Evolutionary conservation across 495 filamentous ascomycete species (phyloP), one percentile per base, ranked within the genome.

Genomic region (Daldinia decipiens): DNA sequence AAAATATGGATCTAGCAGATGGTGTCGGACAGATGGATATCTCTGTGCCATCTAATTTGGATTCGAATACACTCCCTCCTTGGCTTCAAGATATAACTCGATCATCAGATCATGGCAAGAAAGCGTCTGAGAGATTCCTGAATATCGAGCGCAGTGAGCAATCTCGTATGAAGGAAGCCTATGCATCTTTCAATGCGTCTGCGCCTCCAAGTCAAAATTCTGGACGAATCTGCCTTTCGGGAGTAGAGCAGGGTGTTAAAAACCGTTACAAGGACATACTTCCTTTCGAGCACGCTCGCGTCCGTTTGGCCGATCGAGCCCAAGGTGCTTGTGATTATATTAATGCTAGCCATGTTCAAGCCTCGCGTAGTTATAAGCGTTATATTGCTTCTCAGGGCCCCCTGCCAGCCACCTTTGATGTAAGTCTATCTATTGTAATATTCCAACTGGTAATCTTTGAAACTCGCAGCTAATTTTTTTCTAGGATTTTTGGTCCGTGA

Each of bases 231-330:
- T 83, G 84, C 67, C 87, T 99, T 58, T 95, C 93, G 2, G 95
- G 95, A 4, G 92, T 99, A 60, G 95, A 99, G 75, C 93, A 97
- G 74, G 95, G 95, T 32, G 87, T 84, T 2, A 98, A 98, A 80
- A 99, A 99, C 74, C 85, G 95, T 19, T 99, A 99, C 78, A 98
- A 97, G 79, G 95, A 97, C 72, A 98, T 98, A 43, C 92, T 96
- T 80, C 95, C 95, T 5, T 99, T 96, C 74, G 95, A 99, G 76
- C 95, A 99, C 79, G 88, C 94, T 5, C 83, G 95, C 55, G 95
- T 99, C 47, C 92, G 86, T 61, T 83, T 99, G 17, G 84, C 91
- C 65, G 89, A 87, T 50, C 85, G 91, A 36, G 82, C 86, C 0
- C 81, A 85, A n/a, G 92, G 91, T 2, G 86, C 80, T 38, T 97